Base-by-base conservation (phyloP, 2,329 filamentous ascomycete species). In the Diaporthe longicolla region DNA sequence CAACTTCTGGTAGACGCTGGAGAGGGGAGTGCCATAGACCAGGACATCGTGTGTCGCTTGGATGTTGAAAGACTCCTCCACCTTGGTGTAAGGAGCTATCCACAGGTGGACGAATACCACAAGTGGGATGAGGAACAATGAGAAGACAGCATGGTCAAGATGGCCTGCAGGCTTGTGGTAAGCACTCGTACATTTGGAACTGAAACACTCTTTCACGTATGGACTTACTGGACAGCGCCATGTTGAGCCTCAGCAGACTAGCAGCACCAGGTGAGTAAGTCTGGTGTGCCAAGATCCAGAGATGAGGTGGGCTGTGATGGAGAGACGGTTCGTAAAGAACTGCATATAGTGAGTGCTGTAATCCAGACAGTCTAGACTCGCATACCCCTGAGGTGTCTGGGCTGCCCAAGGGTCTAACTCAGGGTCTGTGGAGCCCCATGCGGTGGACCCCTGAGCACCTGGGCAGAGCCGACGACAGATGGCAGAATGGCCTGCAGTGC, bases 11-110 rank as follows among this genome's bases (percentile, higher is more conserved):
- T 85, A 80, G 21, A 89, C 81, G 77, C 92, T 86, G 26, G 83
- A 81, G 1, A 86, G 88, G 0, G 94, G 94, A 1, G 94, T 91
- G 32, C 95, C 95, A 81, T 97, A 95, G 50, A 90, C 89, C 74
- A 98, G 83, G 48, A 99, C 93, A 82, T 99, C 97, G 83, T 98
- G 97, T 4, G 92, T 90, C 8, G 97, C 97, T 83, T 99, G 97
- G 74, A 98, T 91, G 82, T 98, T 98, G 89, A 99, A 98, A 0
- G 96, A 98, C 84, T 99, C 97, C 83, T 99, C 97, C 74, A 99
- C 97, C 83, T 99, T 99, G 73, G 95, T 98, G 85, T 97, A 96
- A 0, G 97, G 97, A 15, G 95, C 91, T 32, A 91, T 82, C 75
- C 91, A 80, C 72, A 97, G 90, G 82, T 98, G 94, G 71, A 93